phyloP scores from a whole-genome alignment of 2,329 filamentous ascomycete genomes.

The Tolypocladium ophioglossoides region DNA sequence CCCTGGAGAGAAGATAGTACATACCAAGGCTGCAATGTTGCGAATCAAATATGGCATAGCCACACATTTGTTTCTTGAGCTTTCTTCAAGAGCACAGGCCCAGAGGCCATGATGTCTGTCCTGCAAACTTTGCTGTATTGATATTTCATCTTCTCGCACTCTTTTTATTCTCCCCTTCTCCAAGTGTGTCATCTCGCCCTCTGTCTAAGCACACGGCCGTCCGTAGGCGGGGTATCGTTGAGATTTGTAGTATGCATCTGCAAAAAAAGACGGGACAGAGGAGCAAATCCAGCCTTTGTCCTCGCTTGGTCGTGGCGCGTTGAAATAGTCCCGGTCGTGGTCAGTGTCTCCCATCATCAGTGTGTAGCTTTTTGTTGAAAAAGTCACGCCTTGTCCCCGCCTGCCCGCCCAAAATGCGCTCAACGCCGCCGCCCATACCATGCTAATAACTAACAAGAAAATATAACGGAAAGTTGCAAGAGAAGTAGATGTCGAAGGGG shows the following conservation, averaged over 20 bases:
- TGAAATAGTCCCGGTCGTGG: constrained; percentile 1
- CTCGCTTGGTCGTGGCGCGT: constrained; percentile 5
- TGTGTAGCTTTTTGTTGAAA: constrained; percentile 32
- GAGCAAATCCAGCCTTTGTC: not conserved
- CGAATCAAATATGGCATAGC: no score
- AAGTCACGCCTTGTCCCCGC: constrained; percentile 19
- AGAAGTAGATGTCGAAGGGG: not conserved
- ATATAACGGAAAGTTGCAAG: constrained; percentile 6
- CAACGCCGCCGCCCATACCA: constrained; percentile 4
- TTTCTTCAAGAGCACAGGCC: not conserved
- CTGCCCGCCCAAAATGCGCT: constrained; percentile 5
- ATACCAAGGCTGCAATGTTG: no score
- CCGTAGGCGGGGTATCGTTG: constrained; percentile 27
- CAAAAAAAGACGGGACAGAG: constrained; percentile 11
- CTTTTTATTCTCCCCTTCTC: not conserved
- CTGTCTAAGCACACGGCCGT: constrained; percentile 9
- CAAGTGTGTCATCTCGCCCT: not conserved
- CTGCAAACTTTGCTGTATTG: not conserved
- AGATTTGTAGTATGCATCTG: constrained; percentile 26
- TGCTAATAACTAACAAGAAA: constrained; percentile 10
- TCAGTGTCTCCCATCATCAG: constrained; percentile 1
- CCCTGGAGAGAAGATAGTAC: no score
- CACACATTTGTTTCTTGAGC: not conserved
- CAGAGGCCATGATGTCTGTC: not conserved
- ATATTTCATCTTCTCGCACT: not conserved